Base-by-base conservation (phyloP, 495 filamentous ascomycete genomes). In the Pyronema omphalodes region DNA sequence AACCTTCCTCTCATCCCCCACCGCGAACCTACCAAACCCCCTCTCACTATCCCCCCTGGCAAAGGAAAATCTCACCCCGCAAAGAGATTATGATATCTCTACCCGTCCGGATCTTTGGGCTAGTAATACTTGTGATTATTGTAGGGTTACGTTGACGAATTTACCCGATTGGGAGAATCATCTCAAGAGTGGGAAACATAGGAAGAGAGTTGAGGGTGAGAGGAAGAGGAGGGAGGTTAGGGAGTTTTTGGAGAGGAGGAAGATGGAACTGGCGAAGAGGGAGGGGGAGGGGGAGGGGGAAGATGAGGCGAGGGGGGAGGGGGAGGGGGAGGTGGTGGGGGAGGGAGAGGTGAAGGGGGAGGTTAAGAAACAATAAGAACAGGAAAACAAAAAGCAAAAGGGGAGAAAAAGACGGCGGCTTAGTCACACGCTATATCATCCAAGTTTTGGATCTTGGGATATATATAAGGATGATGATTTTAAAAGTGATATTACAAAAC, bases 101-200 rank as follows among this genome's bases (percentile, higher is more conserved):
- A 19, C 70, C 53, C 55, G 70, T 53, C 58, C 69, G 47, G 67
- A 75, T 59, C 48, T 77, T 61, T 71, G 75, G 75, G 65, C 65
- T 61, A 66, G 61, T 53, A 71, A 64, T 61, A 71, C 63, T 7
- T 99, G 91, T 58, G 80, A 89, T 7, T 17, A 78, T 6, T 99
- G 91, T 62, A 58, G 72, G 9, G 80, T 80, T 53, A 82, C 79
- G 3, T 70, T 82, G 46, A 70, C 79, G 37, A 80, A 76, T 0
- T 76, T 86, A 60, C 74, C 80, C 44, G 74, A 86, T 55, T 96
- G 88, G 88, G 65, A 76, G 34, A 68, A 70, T 40, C 91, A 98
- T 67, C 61, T 88, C 5, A 77, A 75, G 53, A 80, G 87, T 54
- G 73, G 73, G 48, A 69, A 67, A 34, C 86, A 94, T 59, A 72